phyloP scores from a whole-genome alignment of 768 basidiomycete genomes.

The Boletellus sp. region DNA sequence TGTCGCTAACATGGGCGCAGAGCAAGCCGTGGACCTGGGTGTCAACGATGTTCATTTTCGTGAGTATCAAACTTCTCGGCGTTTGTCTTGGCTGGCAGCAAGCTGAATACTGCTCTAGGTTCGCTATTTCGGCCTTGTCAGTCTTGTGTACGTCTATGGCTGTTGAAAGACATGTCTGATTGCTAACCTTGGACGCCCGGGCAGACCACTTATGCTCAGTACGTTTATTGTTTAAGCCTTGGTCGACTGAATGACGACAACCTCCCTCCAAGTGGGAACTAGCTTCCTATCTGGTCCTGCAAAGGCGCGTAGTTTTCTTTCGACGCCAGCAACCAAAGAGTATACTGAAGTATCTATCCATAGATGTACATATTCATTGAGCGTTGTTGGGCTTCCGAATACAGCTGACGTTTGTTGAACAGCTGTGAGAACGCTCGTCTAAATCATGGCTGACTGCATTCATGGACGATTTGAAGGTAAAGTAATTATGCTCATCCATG shows the following conservation, averaged over 20 bases:
- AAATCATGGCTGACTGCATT: not conserved
- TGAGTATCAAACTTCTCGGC: not conserved
- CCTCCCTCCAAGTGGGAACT: not conserved
- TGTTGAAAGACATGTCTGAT: too few relatives aligned
- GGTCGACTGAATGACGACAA: not conserved
- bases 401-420: not conserved
- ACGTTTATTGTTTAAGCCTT: not conserved
- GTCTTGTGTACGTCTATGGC: not conserved
- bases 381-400: not conserved
- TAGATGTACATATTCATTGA: not conserved
- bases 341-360: not conserved
- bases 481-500: not conserved
- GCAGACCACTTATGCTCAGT: conserved; percentile 1
- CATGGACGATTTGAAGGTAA: not conserved
- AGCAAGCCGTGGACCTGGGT: not conserved
- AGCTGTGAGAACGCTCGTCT: not conserved
- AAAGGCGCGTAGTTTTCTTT: not conserved
- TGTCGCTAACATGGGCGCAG: not conserved
- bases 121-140: conserved; percentile 4
- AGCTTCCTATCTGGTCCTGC: conserved; percentile 5
- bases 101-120: not conserved
- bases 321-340: not conserved
- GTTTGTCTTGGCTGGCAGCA: not conserved
- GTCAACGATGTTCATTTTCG: not conserved
- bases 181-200: not conserved